Percentiles rank a stretch among this genome's conserved stretches.
These are phyloP conservation scores for Sorghum bicolor DNA, from an alignment of 176 grass and related monocot species.

Conservation along the genomic window Sorghum_bicolor_NCBIv3 NC_012873.2:12648501-12649000, in stretches of 20 bases:
- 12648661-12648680: constrained; percentile 97
- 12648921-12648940: constrained; percentile 57
- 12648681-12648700: constrained; percentile 50
- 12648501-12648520: constrained; percentile 46
- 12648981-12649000: constrained; percentile 60
- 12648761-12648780: constrained; percentile 41
- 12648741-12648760: constrained; percentile 45
- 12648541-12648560: constrained; percentile 78
- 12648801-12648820: constrained; percentile 66
- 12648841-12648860: constrained; percentile 74
- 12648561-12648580: constrained; percentile 73
- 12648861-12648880: constrained; percentile 10
- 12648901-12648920: constrained; percentile 63
- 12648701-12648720: constrained; percentile 52
- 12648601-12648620: constrained; percentile 69
- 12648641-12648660: constrained; percentile 64
- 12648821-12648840: constrained; percentile 73
- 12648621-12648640: constrained; percentile 69
- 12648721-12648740: constrained; percentile 66
- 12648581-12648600: constrained; percentile 67
- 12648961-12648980: constrained; percentile 59
- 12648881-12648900: constrained; percentile 72
- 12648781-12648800: constrained; percentile 62
- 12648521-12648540: constrained; percentile 62
- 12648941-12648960: constrained; percentile 57